A percentile compares a stretch with the other conserved stretches of the same genome.
phyloP scores from a whole-genome alignment of 2,329 filamentous ascomycete genomes.

The Cladophialophora immunda region DNA sequence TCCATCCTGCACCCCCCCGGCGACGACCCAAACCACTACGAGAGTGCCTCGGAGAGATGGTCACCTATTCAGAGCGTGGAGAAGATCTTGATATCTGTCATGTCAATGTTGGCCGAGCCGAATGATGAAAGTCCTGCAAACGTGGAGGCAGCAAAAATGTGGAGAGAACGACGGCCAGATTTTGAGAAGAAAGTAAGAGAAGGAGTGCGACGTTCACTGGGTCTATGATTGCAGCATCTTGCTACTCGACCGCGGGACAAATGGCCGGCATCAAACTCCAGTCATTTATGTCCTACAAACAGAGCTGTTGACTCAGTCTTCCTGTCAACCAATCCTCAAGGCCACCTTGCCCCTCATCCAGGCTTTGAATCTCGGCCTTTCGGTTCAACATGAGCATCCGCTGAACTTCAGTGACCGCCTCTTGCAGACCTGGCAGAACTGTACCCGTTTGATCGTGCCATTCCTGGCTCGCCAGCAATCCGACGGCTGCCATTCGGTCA shows the following conservation, averaged over 20 bases:
- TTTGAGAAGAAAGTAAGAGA: constrained; percentile 88
- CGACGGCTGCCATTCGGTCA: constrained; percentile 44
- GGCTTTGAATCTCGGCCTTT: constrained; percentile 69
- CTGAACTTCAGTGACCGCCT: constrained; percentile 64
- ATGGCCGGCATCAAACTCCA: neutral
- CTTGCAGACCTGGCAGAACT: constrained; percentile 44
- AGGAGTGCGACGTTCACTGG: constrained; percentile 80
- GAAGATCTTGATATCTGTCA: constrained; percentile 95
- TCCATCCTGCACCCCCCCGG: constrained; percentile 97
- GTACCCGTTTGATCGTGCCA: constrained; percentile 58
- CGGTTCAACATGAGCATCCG: constrained; percentile 68
- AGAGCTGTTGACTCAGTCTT: constrained; percentile 14
- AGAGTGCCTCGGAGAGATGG: constrained; percentile 94
- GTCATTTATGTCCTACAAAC: constrained; percentile 7
- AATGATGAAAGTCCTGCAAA: constrained; percentile 98
- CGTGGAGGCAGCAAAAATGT: constrained; percentile 95
- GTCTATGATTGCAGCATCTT: constrained; percentile 57
- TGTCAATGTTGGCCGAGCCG: constrained; percentile 97
- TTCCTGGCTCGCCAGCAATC: constrained; percentile 62
- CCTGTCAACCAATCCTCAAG: constrained; percentile 53
- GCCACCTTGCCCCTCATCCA: constrained; percentile 55
- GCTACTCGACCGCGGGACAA: neutral
- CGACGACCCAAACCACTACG: constrained; percentile 98
- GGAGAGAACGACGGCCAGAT: constrained; percentile 81
- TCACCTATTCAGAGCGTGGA: constrained; percentile 96